Evolutionary conservation across 495 filamentous ascomycete genomes (phyloP).

Genomic region (Tuber borchii): DNA sequence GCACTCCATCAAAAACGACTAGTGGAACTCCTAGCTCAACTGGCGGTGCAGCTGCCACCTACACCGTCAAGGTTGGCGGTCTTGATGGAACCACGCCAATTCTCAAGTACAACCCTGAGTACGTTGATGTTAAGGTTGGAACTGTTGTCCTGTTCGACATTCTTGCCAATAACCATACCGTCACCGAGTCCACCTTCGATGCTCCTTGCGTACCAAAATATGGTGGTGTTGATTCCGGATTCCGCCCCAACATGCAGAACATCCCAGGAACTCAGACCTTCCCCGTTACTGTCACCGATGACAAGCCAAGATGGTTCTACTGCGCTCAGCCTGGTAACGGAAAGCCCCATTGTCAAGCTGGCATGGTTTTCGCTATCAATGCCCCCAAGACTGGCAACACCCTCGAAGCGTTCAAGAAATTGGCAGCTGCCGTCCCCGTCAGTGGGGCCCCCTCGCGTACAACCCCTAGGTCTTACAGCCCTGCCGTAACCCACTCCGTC

Average conservation of each 20-base stretch:
- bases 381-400: slow-evolving; percentile 16
- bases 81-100: slow-evolving; percentile 37
- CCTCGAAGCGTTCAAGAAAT: slow-evolving; percentile 18
- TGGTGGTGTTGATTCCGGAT: slow-evolving; percentile 50
- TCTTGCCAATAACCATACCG: slow-evolving; percentile 60
- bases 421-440: slow-evolving; percentile 7
- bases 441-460: not conserved
- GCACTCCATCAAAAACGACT: too few relatives aligned
- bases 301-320: slow-evolving; percentile 55
- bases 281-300: slow-evolving; percentile 47
- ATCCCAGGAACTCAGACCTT: slow-evolving; percentile 43
- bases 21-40: not conserved
- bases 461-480: too few relatives aligned
- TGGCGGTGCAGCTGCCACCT: not conserved
- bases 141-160: slow-evolving; percentile 65
- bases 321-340: slow-evolving; percentile 46
- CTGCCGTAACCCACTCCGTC: slow-evolving; percentile 36
- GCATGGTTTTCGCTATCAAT: slow-evolving; percentile 31
- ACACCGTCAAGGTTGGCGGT: slow-evolving; percentile 51
- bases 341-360: slow-evolving; percentile 44
- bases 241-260: slow-evolving; percentile 44
- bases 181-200: slow-evolving; percentile 61
- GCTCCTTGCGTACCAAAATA: slow-evolving; percentile 54
- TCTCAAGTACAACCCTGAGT: slow-evolving; percentile 54
- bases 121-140: slow-evolving; percentile 52